phyloP scores from a whole-genome alignment of 495 filamentous ascomycete species.

The Podospora comata region DNA sequence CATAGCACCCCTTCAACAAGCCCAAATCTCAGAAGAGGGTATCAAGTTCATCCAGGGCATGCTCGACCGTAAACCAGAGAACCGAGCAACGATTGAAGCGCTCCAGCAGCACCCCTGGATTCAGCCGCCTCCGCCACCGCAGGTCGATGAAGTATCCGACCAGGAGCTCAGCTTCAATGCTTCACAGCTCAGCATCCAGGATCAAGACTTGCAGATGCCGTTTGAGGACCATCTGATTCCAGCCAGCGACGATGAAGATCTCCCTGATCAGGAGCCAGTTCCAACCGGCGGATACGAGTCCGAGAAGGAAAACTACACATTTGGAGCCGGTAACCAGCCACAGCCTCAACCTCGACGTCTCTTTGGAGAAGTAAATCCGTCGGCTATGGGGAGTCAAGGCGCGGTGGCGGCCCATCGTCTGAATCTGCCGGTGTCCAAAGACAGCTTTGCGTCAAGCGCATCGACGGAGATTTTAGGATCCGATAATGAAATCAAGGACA shows the following conservation, averaged over 20 bases:
- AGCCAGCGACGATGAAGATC: constrained; percentile 31
- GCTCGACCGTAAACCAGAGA: constrained; percentile 67
- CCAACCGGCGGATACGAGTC: constrained; percentile 36
- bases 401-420: constrained; percentile 41
- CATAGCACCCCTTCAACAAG: constrained; percentile 51
- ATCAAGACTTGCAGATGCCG: constrained; percentile 25
- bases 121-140: constrained; percentile 15
- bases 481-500: constrained; percentile 41
- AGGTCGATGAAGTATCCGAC: constrained; percentile 48
- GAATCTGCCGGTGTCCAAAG: constrained; percentile 43
- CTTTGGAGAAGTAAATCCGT: constrained; percentile 77
- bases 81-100: constrained; percentile 60
- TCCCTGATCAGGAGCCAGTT: constrained; percentile 42
- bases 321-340: constrained; percentile 35
- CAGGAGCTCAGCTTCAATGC: constrained; percentile 51
- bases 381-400: constrained; percentile 61
- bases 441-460: constrained; percentile 25
- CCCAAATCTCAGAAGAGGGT: constrained; percentile 58
- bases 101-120: constrained; percentile 71
- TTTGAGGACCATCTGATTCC: constrained; percentile 16
- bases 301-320: constrained; percentile 44
- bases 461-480: constrained; percentile 33
- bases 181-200: constrained; percentile 66
- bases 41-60: constrained; percentile 73
- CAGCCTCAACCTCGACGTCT: constrained; percentile 47